These are phyloP conservation scores for Licmophora abbreviata DNA, from an alignment of 108 stramenopile species.

Conservation along the genomic window DNA sequence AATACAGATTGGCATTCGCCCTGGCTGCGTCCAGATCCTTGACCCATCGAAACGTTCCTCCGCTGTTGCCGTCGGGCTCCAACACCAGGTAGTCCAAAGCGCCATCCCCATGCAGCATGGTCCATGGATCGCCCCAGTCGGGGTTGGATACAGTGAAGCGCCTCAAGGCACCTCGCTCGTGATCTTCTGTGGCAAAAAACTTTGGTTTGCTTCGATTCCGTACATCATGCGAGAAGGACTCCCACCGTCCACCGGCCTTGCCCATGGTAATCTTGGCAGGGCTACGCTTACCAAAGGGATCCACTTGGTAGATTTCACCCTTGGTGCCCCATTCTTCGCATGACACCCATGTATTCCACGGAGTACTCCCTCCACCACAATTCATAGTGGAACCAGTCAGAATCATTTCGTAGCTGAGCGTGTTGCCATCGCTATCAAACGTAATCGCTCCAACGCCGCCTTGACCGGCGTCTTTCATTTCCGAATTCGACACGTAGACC, in stretches of 20 bases:
- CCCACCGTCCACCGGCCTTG: constrained; percentile 20
- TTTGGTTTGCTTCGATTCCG: constrained; percentile 11
- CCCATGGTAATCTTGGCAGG: constrained; percentile 1
- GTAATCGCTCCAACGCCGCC: constrained; percentile 12
- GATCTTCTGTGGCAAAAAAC: constrained; percentile 54
- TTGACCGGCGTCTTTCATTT: constrained; percentile 2
- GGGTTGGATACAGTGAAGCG: constrained; percentile 26
- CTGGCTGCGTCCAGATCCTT: constrained; percentile 10
- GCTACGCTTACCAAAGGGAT: constrained; percentile 19
- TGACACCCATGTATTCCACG: constrained; percentile 37
- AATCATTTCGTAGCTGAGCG: constrained; percentile 11
- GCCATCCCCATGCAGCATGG: constrained; percentile 32
- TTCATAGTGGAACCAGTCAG: constrained; percentile 19
- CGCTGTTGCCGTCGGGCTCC: constrained; percentile 11
- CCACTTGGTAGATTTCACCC: constrained; percentile 34
- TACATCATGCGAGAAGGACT: constrained; percentile 28
- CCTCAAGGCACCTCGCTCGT: constrained; percentile 22
- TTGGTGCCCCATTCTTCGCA: constrained; percentile 25
- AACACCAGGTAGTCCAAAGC: constrained; percentile 31
- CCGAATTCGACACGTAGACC: constrained; percentile 18
- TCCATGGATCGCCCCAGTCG: constrained; percentile 31
- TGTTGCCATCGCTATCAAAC: constrained; percentile 12
- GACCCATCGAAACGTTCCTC: constrained; percentile 31
- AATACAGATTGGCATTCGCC: constrained; percentile 18
- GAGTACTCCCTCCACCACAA: constrained; percentile 28